Base-by-base conservation (phyloP, 148 eudicot species). In the Silene conica region DNA sequence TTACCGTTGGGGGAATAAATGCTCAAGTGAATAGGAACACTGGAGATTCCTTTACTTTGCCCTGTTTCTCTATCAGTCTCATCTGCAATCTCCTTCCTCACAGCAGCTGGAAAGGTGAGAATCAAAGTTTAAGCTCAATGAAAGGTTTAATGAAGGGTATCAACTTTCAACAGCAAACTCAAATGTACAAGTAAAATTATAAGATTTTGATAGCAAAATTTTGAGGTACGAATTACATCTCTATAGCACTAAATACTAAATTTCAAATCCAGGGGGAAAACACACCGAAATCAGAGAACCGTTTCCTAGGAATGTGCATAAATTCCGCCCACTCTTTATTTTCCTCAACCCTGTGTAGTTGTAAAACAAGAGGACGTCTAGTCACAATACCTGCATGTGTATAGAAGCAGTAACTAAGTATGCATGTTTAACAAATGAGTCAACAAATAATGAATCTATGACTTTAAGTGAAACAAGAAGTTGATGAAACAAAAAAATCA, bases 31-130 rank as follows among this genome's bases (percentile, higher is more conserved):
- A 96, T 96, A 45, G 99, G 99, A 75, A 95, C 99, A 79, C 82
- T 85, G 16, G 99, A 96, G 79, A 96, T 96, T 69, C 75, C 85
- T 77, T 86, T 96, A 48, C 81, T 55, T 20, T 93, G 92, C 63
- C 99, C 99, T 6, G 99, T 92, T 86, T 96, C 99, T 81, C 99
- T 80, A 82, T 96, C 99, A 70, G 99, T 96, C 77, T 96, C 99
- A 78, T 96, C 97, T 63, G 90, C 78, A 67, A 96, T 96, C 85
- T 96, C 99, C 86, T 90, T 90, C 78, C 99, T 86, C 72, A 96
- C 99, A 77, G 96, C 96, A 86, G 94, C 99, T 96, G 86, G 79
- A 80, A 48, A 76, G 41, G 55, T 43, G 34, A 67, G 79, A 76
- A 73, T n/a, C 5, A 58, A 60, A 60, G 52, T 64, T 83, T 57